These are phyloP conservation scores for Paraurostyla sp. DNA, from an alignment of 73 alveolate species.

Conservation along the genomic window DNA sequence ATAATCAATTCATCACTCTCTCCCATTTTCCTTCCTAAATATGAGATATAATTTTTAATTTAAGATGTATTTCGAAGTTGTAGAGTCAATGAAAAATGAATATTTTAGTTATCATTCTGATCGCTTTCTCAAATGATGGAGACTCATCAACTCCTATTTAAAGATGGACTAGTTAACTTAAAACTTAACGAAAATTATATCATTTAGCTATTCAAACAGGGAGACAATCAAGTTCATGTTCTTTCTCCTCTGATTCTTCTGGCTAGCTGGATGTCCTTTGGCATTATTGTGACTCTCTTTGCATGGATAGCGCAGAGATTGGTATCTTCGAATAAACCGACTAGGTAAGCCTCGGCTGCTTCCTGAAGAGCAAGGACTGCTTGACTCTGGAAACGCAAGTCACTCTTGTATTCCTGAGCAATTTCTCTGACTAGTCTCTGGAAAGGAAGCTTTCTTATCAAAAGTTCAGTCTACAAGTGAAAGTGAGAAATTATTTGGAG, in stretches of 20 bases:
- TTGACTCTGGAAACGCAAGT: slow-evolving; percentile 91
- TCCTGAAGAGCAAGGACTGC: slow-evolving; percentile 97
- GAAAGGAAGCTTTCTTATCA: slow-evolving; percentile 95
- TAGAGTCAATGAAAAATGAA: too few species aligned
- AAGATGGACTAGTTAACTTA: too few species aligned
- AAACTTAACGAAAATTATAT: too few species aligned
- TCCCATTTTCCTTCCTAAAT: too few species aligned
- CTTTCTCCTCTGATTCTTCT: slow-evolving; percentile 97
- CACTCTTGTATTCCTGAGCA: slow-evolving; percentile 90
- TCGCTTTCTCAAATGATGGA: too few species aligned
- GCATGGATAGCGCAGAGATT: slow-evolving; percentile 96
- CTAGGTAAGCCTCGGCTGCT: slow-evolving; percentile 95
- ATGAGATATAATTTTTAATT: too few species aligned
- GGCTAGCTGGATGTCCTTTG: slow-evolving; percentile 94
- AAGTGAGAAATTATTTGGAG: too few species aligned
- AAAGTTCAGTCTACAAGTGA: slow-evolving; percentile 74
- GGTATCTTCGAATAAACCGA: slow-evolving; percentile 95
- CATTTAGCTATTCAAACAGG: background rate
- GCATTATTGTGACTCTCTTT: slow-evolving; percentile 95
- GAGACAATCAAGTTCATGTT: slow-evolving; percentile 62
- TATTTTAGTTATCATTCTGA: too few species aligned
- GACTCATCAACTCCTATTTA: too few species aligned
- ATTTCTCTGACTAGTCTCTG: slow-evolving; percentile 96
- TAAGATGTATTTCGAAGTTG: too few species aligned
- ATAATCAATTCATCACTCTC: too few species aligned